Conservation (phyloP, 495 filamentous ascomycete species). For the Hapsidospora chrysogenum region DNA sequence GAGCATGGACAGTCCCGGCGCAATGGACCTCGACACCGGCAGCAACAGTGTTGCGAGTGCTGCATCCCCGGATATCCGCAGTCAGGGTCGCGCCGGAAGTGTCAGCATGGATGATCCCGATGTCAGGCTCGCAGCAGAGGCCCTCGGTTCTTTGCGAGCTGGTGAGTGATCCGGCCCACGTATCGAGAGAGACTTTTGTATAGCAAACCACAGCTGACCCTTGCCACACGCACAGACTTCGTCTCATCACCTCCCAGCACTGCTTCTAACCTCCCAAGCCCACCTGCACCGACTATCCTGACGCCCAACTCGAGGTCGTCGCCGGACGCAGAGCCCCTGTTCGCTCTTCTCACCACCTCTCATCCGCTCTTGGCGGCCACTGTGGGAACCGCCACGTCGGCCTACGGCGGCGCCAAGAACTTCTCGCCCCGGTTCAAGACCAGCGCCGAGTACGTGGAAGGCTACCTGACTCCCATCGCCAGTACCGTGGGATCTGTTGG, state of each 20-base stretch:
- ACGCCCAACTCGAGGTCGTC: conserved; percentile 8
- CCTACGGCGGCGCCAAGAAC: conserved; percentile 68
- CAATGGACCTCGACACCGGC: too few species aligned
- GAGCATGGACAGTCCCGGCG: conserved; percentile 10
- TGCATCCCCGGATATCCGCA: conserved; percentile 19
- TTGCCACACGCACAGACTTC: conserved; percentile 38
- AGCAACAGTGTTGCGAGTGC: conserved; percentile 20
- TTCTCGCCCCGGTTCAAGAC: conserved; percentile 75
- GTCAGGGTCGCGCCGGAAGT: conserved; percentile 23
- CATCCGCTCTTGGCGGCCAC: conserved; percentile 67
- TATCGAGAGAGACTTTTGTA: too few species aligned
- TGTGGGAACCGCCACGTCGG: conserved; percentile 63
- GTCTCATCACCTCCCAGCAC: conserved; percentile 34
- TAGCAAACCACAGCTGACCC: too few species aligned
- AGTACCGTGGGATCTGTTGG: conserved; percentile 70
- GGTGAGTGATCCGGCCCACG: too few species aligned
- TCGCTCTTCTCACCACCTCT: conserved; percentile 62
- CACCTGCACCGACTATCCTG: conserved; percentile 9
- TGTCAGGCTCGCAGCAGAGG: conserved; percentile 66
- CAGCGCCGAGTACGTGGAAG: conserved; percentile 72
- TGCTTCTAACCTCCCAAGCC: conserved; percentile 15
- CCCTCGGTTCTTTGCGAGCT: conserved; percentile 65
- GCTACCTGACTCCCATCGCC: conserved; percentile 64
- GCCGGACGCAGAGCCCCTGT: conserved; percentile 48
- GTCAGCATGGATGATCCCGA: conserved; percentile 74